phyloP scores from a whole-genome alignment of 2,329 filamentous ascomycete genomes.

The Fusarium setosum region DNA sequence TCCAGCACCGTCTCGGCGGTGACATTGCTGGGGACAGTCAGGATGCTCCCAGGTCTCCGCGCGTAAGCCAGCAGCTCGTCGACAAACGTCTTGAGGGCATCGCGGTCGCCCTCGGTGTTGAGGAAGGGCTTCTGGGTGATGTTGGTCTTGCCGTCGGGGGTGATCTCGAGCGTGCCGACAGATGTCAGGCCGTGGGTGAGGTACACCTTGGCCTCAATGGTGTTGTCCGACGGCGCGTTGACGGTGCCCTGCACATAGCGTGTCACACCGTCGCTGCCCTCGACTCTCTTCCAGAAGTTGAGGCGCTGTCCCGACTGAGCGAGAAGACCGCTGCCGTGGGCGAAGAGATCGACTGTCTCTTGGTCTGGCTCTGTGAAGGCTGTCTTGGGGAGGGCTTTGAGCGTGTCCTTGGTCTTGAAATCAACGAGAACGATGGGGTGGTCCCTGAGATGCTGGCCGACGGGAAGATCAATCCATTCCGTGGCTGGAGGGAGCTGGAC shows the following conservation, averaged over 20 bases:
- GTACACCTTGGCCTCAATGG: constrained; percentile 60
- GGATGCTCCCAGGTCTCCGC: constrained; percentile 31
- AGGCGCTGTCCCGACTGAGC: constrained; percentile 57
- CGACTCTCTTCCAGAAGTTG: constrained; percentile 59
- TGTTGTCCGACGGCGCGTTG: constrained; percentile 55
- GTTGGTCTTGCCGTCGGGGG: constrained; percentile 51
- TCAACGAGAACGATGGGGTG: constrained; percentile 54
- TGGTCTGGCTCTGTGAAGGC: constrained; percentile 43
- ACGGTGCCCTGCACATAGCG: constrained; percentile 57
- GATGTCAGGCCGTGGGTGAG: constrained; percentile 62
- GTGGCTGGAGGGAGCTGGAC: constrained; percentile 59
- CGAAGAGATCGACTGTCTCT: constrained; percentile 45
- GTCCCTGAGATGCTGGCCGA: constrained; percentile 67
- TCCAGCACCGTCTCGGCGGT: constrained; percentile 40
- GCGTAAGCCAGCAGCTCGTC: constrained; percentile 42
- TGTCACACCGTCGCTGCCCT: constrained; percentile 51
- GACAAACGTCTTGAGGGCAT: constrained; percentile 42
- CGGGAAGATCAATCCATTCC: constrained; percentile 69
- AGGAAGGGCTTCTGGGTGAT: constrained; percentile 51
- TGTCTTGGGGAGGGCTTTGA: constrained; percentile 31
- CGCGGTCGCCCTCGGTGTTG: constrained; percentile 46
- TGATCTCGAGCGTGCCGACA: constrained; percentile 55
- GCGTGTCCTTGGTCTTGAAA: constrained; percentile 42
- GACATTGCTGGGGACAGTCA: constrained; percentile 35
- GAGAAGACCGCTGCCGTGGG: constrained; percentile 53